These are phyloP conservation scores for Macrocystidia cucumis DNA, from an alignment of 1,284 basidiomycete genomes.

Conservation along the genomic window DNA sequence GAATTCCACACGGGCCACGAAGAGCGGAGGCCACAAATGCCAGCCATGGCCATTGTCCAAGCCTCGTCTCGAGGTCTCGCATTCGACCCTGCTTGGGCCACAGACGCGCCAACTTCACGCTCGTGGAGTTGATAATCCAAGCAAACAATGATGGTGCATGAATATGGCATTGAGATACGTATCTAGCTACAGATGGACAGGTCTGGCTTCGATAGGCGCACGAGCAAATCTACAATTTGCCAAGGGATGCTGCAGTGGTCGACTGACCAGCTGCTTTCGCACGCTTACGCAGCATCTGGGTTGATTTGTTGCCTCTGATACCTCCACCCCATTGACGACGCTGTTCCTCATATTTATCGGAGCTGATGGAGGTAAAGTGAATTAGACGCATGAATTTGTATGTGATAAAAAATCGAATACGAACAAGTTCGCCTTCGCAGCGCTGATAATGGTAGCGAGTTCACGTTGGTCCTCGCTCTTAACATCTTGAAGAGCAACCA, in stretches of 20 bases:
- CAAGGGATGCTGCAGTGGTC: constrained; percentile 42
- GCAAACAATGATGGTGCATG: too few species aligned
- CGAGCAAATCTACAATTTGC: constrained; percentile 71
- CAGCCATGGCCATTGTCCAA: too few species aligned
- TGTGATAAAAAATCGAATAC: constrained; percentile 18
- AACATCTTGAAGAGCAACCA: constrained; percentile 89
- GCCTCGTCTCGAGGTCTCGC: too few species aligned
- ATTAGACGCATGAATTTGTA: background rate
- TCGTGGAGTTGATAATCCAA: too few species aligned
- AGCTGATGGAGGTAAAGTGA: constrained; percentile 35
- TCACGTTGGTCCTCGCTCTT: constrained; percentile 92
- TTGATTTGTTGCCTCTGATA: constrained; percentile 88
- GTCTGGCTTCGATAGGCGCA: too few species aligned
- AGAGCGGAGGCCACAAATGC: too few species aligned
- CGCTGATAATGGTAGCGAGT: constrained; percentile 87
- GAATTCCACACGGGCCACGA: too few species aligned
- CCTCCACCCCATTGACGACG: constrained; percentile 96
- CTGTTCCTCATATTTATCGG: constrained; percentile 93
- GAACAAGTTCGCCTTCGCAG: constrained; percentile 96
- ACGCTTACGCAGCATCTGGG: constrained; percentile 89
- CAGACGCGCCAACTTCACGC: too few species aligned
- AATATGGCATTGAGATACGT: too few species aligned
- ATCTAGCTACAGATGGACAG: too few species aligned
- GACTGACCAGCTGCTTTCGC: constrained; percentile 84
- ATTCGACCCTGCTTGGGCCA: too few species aligned